These are phyloP conservation scores for Violaceomyces palustris DNA, from an alignment of 1,284 basidiomycete genomes.

Conservation along the genomic window DNA sequence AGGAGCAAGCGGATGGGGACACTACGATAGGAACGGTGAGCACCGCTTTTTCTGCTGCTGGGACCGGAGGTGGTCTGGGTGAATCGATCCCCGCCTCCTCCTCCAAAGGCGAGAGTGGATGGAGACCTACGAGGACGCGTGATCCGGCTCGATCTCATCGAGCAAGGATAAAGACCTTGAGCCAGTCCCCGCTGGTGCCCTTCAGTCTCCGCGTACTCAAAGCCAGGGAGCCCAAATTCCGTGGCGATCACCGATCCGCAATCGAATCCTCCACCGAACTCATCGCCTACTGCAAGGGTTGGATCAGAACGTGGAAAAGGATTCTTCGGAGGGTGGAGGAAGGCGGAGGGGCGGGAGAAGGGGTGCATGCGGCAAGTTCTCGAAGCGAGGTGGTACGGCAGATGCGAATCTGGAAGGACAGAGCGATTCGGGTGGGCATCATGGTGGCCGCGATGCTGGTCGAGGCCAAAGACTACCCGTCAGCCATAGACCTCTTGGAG, in stretches of 20 bases:
- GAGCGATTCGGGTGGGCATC: conserved; percentile 8
- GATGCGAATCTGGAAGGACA: conserved; percentile 5
- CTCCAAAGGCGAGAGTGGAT: too few species aligned
- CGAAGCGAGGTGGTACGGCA: not conserved
- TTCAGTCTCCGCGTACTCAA: conserved; percentile 13
- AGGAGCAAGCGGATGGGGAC: too few species aligned
- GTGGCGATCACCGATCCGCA: conserved; percentile 1
- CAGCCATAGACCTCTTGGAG: conserved; percentile 4
- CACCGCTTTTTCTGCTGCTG: too few species aligned
- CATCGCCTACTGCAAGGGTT: not conserved
- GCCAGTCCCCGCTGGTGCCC: conserved; percentile 5
- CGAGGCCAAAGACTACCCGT: conserved; percentile 8
- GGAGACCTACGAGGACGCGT: too few species aligned
- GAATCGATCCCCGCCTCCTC: too few species aligned
- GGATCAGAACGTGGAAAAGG: not conserved
- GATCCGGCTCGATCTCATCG: too few species aligned
- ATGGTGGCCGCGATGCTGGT: conserved; percentile 12
- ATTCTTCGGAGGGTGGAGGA: not conserved
- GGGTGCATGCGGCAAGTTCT: not conserved
- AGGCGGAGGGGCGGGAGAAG: not conserved
- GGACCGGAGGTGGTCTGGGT: too few species aligned
- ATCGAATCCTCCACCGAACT: conserved; percentile 2
- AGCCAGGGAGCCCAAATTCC: conserved; percentile 6
- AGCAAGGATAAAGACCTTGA: too few species aligned
- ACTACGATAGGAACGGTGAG: too few species aligned